Percentiles rank a stretch among this genome's conserved stretches.
phyloP scores from a whole-genome alignment of 2,329 filamentous ascomycete species.

The Aspergillus texensis region DNA sequence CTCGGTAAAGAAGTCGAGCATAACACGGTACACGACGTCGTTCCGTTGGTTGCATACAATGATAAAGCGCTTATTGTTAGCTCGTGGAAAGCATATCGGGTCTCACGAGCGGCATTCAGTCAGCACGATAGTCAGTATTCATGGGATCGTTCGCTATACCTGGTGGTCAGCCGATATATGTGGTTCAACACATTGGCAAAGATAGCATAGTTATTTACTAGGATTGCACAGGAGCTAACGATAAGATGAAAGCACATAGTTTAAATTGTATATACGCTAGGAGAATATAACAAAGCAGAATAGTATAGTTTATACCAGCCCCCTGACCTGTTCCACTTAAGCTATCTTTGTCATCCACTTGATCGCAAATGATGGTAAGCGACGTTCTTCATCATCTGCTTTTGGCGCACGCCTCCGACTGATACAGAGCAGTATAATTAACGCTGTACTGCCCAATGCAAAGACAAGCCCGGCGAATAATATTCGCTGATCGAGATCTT shows the following conservation, averaged over 20 bases:
- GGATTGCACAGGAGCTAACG: background rate
- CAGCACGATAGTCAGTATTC: slow-evolving; percentile 45
- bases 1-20: background rate
- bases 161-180: slow-evolving; percentile 45
- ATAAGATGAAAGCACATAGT: background rate
- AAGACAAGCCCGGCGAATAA: background rate
- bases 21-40: background rate
- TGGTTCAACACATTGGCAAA: slow-evolving; percentile 41
- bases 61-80: slow-evolving; percentile 41
- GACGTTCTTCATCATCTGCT: background rate
- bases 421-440: background rate
- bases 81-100: slow-evolving; percentile 39
- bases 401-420: background rate
- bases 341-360: background rate
- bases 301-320: background rate
- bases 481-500: background rate
- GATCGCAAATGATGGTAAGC: background rate
- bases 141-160: slow-evolving; percentile 46
- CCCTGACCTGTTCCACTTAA: background rate
- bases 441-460: background rate
- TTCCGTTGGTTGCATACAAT: slow-evolving; percentile 14
- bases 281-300: background rate
- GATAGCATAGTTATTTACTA: background rate
- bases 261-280: background rate
- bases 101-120: slow-evolving; percentile 40